These are phyloP conservation scores for Hyphopichia burtonii DNA, from an alignment of 1,139 yeast species.

Conservation along the genomic window DNA sequence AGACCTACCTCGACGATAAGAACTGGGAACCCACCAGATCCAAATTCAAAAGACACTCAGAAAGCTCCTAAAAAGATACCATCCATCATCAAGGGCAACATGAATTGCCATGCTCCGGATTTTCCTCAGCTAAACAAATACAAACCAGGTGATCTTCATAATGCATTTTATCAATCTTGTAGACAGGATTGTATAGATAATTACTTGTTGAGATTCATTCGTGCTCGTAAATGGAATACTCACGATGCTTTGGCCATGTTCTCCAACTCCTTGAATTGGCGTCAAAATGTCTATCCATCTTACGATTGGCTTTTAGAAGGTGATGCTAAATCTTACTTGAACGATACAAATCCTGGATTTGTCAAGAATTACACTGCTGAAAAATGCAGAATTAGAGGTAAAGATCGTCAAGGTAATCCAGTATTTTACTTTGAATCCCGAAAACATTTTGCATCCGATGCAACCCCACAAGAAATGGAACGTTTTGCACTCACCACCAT, in stretches of 20 bases:
- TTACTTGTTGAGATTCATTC: slow-evolving; percentile 32
- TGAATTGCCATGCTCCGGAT: not conserved
- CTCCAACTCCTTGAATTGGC: slow-evolving; percentile 39
- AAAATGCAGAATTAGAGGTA: slow-evolving; percentile 41
- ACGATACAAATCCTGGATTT: slow-evolving; percentile 33
- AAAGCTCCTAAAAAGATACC: no score
- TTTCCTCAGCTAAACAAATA: slow-evolving; percentile 20
- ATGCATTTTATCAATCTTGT: slow-evolving; percentile 15
- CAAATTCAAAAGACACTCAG: no score
- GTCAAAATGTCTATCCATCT: slow-evolving; percentile 26
- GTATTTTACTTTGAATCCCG: slow-evolving; percentile 41
- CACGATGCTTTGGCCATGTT: slow-evolving; percentile 36
- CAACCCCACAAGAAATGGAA: slow-evolving; percentile 38
- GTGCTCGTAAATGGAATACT: slow-evolving; percentile 45
- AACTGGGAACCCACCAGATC: no score
- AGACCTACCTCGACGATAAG: not conserved
- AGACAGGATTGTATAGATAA: slow-evolving; percentile 40
- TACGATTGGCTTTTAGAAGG: slow-evolving; percentile 37
- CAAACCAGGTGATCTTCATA: slow-evolving; percentile 26
- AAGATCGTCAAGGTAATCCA: slow-evolving; percentile 38
- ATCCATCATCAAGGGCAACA: not conserved
- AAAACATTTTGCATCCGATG: slow-evolving; percentile 41
- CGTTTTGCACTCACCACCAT: slow-evolving; percentile 38
- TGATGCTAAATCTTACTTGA: slow-evolving; percentile 37
- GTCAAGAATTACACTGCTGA: slow-evolving; percentile 37